These are phyloP conservation scores for Punica granatum DNA, from an alignment of 345 rosid species.

Conservation along the genomic window DNA sequence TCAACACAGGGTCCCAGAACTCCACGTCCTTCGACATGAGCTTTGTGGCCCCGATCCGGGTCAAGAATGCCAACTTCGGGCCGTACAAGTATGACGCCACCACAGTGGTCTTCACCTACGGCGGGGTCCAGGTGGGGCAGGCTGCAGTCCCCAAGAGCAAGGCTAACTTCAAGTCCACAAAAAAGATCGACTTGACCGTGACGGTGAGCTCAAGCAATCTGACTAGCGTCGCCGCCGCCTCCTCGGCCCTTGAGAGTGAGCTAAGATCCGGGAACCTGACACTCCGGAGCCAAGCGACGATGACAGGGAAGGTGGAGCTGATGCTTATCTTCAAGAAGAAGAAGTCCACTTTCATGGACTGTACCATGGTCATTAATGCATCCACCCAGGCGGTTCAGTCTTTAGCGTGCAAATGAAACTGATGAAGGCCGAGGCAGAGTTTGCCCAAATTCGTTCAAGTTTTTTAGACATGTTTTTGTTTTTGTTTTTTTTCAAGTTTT, in stretches of 20 bases:
- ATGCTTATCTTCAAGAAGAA: slow-evolving; percentile 18
- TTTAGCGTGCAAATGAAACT: slow-evolving; percentile 7
- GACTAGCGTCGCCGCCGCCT: background rate
- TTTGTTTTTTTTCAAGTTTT: background rate
- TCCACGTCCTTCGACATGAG: slow-evolving; percentile 11
- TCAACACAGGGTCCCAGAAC: background rate
- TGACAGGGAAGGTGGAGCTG: slow-evolving; percentile 16
- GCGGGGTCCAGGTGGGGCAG: slow-evolving; percentile 10
- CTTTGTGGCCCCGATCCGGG: slow-evolving; percentile 9
- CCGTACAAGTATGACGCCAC: slow-evolving; percentile 13
- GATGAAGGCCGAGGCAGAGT: background rate
- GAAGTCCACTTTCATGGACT: slow-evolving; percentile 13
- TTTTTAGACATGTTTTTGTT: background rate
- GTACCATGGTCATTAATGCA: slow-evolving; percentile 7
- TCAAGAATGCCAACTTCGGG: slow-evolving; percentile 23
- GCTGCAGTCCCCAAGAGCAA: slow-evolving; percentile 8
- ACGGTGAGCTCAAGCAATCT: slow-evolving; percentile 9
- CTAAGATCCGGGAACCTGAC: slow-evolving; percentile 12
- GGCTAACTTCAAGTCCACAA: slow-evolving; percentile 15
- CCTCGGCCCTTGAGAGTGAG: background rate
- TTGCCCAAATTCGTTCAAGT: too few relatives aligned
- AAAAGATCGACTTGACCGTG: slow-evolving; percentile 10
- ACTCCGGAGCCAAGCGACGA: slow-evolving; percentile 6
- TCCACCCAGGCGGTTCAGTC: slow-evolving; percentile 1
- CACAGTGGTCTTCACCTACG: slow-evolving; percentile 11